Evolutionary conservation across 306 rosid species (phyloP).

Genomic region (Morella rubra): DNA sequence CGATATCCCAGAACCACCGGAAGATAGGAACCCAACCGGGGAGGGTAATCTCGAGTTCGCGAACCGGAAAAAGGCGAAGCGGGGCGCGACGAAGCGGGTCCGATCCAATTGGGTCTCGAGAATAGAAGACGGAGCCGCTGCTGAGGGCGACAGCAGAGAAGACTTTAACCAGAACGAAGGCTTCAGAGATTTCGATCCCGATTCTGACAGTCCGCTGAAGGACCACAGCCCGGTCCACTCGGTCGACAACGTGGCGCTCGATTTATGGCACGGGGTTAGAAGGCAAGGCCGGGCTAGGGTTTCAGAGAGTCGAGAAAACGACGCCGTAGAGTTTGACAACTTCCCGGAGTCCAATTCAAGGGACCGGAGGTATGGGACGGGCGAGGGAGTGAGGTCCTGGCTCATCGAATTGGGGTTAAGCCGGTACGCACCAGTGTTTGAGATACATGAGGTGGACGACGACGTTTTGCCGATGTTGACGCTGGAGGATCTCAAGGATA

Average conservation of each 20-base stretch:
- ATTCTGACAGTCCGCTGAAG: slow-evolving; percentile 38
- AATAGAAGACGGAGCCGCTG: slow-evolving; percentile 27
- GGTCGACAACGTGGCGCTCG: slow-evolving; percentile 34
- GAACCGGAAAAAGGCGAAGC: slow-evolving; percentile 47
- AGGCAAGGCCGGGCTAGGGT: slow-evolving; percentile 36
- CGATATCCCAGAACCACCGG: slow-evolving; percentile 20
- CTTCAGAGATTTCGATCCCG: slow-evolving; percentile 43
- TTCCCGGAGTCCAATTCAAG: slow-evolving; percentile 46
- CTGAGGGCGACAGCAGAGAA: slow-evolving; percentile 27
- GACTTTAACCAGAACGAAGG: slow-evolving; percentile 36
- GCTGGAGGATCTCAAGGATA: slow-evolving; percentile 76
- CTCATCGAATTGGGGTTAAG: slow-evolving; percentile 59
- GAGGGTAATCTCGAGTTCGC: slow-evolving; percentile 41
- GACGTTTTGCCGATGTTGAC: slow-evolving; percentile 73
- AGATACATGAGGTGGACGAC: slow-evolving; percentile 76
- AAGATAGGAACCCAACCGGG: slow-evolving; percentile 31
- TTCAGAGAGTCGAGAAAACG: slow-evolving; percentile 38
- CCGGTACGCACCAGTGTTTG: slow-evolving; percentile 66
- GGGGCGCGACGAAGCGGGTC: slow-evolving; percentile 49
- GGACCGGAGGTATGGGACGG: slow-evolving; percentile 28
- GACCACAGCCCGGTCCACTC: slow-evolving; percentile 43
- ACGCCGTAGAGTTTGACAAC: slow-evolving; percentile 24
- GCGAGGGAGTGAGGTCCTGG: slow-evolving; percentile 62
- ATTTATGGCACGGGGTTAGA: slow-evolving; percentile 37
- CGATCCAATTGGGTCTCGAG: slow-evolving; percentile 44